phyloP scores from a whole-genome alignment of 2,329 filamentous ascomycete species.

The Penicillium griseofulvum region DNA sequence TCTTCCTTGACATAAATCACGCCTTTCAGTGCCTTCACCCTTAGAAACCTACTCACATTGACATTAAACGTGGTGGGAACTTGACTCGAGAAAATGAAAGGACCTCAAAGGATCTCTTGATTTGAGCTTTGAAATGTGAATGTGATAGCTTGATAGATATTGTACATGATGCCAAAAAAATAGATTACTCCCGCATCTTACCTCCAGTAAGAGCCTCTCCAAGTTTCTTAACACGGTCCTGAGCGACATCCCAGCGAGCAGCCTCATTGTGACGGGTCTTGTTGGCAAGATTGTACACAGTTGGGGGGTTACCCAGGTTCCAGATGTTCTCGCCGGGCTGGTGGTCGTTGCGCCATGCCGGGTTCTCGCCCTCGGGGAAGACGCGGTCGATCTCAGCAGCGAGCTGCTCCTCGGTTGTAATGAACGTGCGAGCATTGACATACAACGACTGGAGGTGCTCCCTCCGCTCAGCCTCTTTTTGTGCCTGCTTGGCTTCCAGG shows the following conservation, averaged over 20 bases:
- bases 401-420: conserved; percentile 76
- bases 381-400: conserved; percentile 68
- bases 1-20: not conserved
- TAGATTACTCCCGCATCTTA: conserved; percentile 49
- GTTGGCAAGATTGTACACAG: conserved; percentile 31
- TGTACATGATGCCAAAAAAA: conserved; percentile 20
- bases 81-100: not conserved
- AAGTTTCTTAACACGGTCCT: conserved; percentile 61
- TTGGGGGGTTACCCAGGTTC: conserved; percentile 49
- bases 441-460: conserved; percentile 83
- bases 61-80: not conserved
- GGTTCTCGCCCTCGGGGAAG: conserved; percentile 64
- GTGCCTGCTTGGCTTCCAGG: conserved; percentile 45
- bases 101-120: not conserved
- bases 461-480: conserved; percentile 60
- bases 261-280: conserved; percentile 33
- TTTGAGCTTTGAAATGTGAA: conserved; percentile 17
- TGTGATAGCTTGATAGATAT: conserved; percentile 22
- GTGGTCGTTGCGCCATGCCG: conserved; percentile 44
- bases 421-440: conserved; percentile 82
- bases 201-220: conserved; percentile 67
- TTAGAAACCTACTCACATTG: not conserved
- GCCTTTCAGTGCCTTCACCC: not conserved
- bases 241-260: conserved; percentile 45
- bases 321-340: conserved; percentile 50